phyloP scores from a whole-genome alignment of 2,329 filamentous ascomycete genomes.

The Fusarium chaquense region DNA sequence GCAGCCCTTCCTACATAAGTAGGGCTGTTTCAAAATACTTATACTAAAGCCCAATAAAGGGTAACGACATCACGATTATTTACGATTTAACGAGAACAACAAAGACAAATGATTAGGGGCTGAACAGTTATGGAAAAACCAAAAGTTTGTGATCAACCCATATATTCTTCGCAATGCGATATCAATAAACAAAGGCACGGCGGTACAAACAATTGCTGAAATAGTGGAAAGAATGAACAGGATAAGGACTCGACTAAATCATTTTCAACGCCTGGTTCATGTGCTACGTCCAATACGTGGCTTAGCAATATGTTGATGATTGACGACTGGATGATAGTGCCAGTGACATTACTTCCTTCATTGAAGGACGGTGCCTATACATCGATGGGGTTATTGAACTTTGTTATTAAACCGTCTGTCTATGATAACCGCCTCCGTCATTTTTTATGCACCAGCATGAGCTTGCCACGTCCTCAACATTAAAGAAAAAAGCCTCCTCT shows the following conservation, averaged over 20 bases:
- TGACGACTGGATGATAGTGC: background rate
- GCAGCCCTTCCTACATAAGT: background rate
- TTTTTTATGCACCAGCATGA: conserved; percentile 32
- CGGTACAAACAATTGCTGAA: background rate
- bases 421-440: conserved; percentile 1
- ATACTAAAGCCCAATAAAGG: conserved; percentile 26
- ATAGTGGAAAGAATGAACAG: conserved; percentile 2
- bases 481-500: conserved; percentile 4
- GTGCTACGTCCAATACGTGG: background rate
- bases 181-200: conserved; percentile 10
- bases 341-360: background rate
- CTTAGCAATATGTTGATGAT: background rate
- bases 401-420: conserved; percentile 6
- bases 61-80: conserved; percentile 39
- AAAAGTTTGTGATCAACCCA: conserved; percentile 31
- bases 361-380: background rate
- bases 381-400: conserved; percentile 1
- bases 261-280: background rate
- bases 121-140: conserved; percentile 14
- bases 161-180: conserved; percentile 11
- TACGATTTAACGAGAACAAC: conserved; percentile 41
- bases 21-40: background rate
- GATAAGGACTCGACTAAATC: background rate
- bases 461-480: conserved; percentile 13
- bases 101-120: conserved; percentile 12